Percentiles rank a stretch among this genome's conserved stretches.
Conservation (phyloP, 2,329 filamentous ascomycete genomes). For the Pezicula carpinea region DNA sequence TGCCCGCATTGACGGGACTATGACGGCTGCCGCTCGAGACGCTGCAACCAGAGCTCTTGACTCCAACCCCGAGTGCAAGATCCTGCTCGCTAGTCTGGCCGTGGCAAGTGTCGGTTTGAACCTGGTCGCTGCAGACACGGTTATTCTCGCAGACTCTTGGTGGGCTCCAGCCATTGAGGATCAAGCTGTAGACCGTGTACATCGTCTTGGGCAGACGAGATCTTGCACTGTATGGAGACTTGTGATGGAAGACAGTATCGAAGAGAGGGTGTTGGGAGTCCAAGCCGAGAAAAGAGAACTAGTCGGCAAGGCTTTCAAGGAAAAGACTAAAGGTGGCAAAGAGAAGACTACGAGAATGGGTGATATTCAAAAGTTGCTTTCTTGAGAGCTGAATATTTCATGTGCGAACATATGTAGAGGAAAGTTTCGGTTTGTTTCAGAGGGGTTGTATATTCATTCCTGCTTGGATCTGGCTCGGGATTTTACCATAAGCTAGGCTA, state of each 20-base stretch:
- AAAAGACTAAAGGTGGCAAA: constrained; percentile 56
- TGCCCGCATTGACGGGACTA: constrained; percentile 75
- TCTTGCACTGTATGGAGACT: constrained; percentile 76
- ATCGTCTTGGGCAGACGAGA: constrained; percentile 77
- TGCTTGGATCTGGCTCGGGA: too few relatives aligned
- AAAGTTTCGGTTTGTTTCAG: too few relatives aligned
- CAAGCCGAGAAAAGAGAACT: constrained; percentile 76
- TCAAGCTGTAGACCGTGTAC: constrained; percentile 84
- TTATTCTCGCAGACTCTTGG: constrained; percentile 81
- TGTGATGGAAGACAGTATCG: constrained; percentile 75
- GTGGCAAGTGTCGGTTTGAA: constrained; percentile 86
- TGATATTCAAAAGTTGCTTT: constrained; percentile 46
- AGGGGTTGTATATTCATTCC: too few relatives aligned
- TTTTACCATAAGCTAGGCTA: too few relatives aligned
- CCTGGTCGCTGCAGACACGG: constrained; percentile 79
- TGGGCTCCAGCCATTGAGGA: constrained; percentile 93
- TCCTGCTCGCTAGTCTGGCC: constrained; percentile 76
- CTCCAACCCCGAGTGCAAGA: constrained; percentile 59
- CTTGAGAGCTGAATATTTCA: background rate
- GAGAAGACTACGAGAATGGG: constrained; percentile 51
- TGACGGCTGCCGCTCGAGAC: constrained; percentile 69
- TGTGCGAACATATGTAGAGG: too few relatives aligned
- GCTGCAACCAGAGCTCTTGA: constrained; percentile 64
- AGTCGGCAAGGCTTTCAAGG: constrained; percentile 74
- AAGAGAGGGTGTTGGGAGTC: constrained; percentile 74